Percentiles rank a stretch among this genome's conserved stretches.
These are phyloP conservation scores for Harringtonia lauricola DNA, from an alignment of 2,329 filamentous ascomycete genomes.

Conservation along the genomic window DNA sequence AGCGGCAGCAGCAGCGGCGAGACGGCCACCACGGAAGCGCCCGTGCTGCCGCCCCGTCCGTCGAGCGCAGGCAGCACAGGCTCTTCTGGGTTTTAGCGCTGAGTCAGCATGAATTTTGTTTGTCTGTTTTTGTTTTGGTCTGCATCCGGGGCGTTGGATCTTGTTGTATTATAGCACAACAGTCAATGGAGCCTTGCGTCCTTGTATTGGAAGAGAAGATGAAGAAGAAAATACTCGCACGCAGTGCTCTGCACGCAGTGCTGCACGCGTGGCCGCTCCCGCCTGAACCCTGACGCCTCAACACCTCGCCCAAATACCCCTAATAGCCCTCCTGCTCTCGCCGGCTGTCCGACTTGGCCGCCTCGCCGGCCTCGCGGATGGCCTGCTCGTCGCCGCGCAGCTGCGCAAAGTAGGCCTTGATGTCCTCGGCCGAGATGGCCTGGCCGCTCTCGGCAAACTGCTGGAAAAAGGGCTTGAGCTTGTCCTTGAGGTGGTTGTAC, in stretches of 20 bases:
- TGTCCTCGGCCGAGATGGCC: slow-evolving; percentile 85
- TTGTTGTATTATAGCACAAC: too few species aligned
- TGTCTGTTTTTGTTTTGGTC: too few species aligned
- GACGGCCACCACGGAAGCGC: slow-evolving; percentile 5
- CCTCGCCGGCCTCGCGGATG: slow-evolving; percentile 51
- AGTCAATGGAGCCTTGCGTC: too few species aligned
- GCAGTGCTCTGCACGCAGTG: too few species aligned
- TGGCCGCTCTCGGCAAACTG: slow-evolving; percentile 87
- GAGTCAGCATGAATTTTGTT: too few species aligned
- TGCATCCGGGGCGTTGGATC: too few species aligned
- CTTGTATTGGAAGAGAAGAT: too few species aligned
- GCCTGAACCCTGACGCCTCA: too few species aligned
- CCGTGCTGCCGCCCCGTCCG: slow-evolving; percentile 25
- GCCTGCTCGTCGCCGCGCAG: slow-evolving; percentile 76
- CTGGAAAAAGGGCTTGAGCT: slow-evolving; percentile 88
- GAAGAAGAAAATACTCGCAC: too few species aligned
- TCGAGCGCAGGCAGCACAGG: slow-evolving; percentile 29
- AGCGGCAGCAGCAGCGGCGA: slow-evolving; percentile 12
- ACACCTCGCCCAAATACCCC: too few species aligned
- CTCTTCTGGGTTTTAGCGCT: slow-evolving; percentile 14
- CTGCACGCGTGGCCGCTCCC: too few species aligned
- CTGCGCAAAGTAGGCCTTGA: slow-evolving; percentile 94
- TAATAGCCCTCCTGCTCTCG: slow-evolving; percentile 45
- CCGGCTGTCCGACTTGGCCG: slow-evolving; percentile 31
- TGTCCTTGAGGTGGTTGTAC: slow-evolving; percentile 92